These are phyloP conservation scores for Nannizziopsis arthrosporioides DNA, from an alignment of 2,329 filamentous ascomycete genomes.

Conservation along the genomic window DNA sequence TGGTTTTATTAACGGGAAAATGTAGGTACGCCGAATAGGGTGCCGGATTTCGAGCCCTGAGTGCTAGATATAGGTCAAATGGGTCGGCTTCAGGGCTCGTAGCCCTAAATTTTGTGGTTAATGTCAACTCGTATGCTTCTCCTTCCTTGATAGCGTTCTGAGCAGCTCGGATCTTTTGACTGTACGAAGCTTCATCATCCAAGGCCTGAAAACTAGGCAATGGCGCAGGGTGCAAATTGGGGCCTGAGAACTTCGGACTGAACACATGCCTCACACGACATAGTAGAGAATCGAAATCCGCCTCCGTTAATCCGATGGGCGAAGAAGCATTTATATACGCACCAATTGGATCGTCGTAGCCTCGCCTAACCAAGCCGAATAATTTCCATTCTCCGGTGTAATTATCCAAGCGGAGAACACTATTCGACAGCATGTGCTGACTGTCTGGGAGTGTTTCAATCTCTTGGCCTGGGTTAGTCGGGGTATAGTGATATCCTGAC, in stretches of 20 bases:
- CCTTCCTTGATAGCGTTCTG: constrained; percentile 62
- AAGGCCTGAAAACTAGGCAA: constrained; percentile 13
- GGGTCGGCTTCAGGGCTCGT: constrained; percentile 24
- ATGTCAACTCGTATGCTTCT: constrained; percentile 74
- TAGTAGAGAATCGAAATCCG: constrained; percentile 10
- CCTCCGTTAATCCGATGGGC: constrained; percentile 10
- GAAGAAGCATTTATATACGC: constrained; percentile 35
- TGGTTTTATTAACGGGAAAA: constrained; percentile 49
- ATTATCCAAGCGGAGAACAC: constrained; percentile 13
- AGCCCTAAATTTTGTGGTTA: constrained; percentile 64
- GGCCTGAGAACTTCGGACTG: constrained; percentile 1
- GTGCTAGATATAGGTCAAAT: constrained; percentile 50
- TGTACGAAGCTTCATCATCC: constrained; percentile 43
- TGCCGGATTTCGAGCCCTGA: constrained; percentile 62
- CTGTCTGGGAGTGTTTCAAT: constrained; percentile 5
- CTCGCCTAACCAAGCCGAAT: constrained; percentile 14
- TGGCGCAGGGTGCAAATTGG: constrained; percentile 2
- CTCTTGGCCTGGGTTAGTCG: not conserved
- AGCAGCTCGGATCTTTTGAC: constrained; percentile 54
- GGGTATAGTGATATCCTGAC: constrained; percentile 11
- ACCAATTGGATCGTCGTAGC: constrained; percentile 30
- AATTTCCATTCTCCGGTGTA: constrained; percentile 14
- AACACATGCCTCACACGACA: constrained; percentile 6
- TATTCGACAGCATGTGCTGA: constrained; percentile 13
- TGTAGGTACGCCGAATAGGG: constrained; percentile 75